These are phyloP conservation scores for Fusarium sp. DNA, from an alignment of 2,329 filamentous ascomycete species.

Conservation along the genomic window DNA sequence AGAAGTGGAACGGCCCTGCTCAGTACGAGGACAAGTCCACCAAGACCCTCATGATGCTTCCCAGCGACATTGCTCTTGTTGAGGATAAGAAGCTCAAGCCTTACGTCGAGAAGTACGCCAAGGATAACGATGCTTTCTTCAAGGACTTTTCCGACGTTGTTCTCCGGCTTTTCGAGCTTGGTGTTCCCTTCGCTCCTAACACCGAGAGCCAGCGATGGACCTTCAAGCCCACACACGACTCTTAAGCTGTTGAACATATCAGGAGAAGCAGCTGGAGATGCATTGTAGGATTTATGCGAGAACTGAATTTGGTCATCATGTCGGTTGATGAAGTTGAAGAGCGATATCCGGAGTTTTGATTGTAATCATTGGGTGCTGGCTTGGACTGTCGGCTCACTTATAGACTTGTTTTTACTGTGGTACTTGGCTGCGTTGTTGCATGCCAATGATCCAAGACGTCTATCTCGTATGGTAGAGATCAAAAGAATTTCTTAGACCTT, in stretches of 20 bases:
- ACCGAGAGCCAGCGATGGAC: slow-evolving; percentile 65
- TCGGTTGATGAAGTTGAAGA: slow-evolving; percentile 32
- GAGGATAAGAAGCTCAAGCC: slow-evolving; percentile 88
- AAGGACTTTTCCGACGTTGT: slow-evolving; percentile 86
- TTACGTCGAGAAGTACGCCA: slow-evolving; percentile 87
- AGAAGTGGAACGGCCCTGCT: slow-evolving; percentile 91
- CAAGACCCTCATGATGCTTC: slow-evolving; percentile 96
- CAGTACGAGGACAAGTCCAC: slow-evolving; percentile 89
- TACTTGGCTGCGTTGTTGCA: slow-evolving; percentile 2
- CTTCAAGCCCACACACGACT: slow-evolving; percentile 68
- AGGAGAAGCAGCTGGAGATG: not conserved
- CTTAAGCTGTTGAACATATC: slow-evolving; percentile 38
- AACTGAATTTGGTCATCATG: slow-evolving; percentile 35
- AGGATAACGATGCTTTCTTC: slow-evolving; percentile 92
- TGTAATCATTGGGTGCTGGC: slow-evolving; percentile 36
- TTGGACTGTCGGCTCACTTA: slow-evolving; percentile 20
- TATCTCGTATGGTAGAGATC: slow-evolving; percentile 6
- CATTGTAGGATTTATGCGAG: slow-evolving; percentile 29
- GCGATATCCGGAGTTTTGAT: slow-evolving; percentile 48
- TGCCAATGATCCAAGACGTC: slow-evolving; percentile 5
- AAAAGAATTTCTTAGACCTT: slow-evolving; percentile 6
- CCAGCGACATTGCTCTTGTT: slow-evolving; percentile 86
- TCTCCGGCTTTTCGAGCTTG: slow-evolving; percentile 89
- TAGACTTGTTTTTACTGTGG: slow-evolving; percentile 10
- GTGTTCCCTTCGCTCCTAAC: slow-evolving; percentile 83